A percentile compares a stretch with the other conserved stretches of the same genome.
Evolutionary conservation across 129 eudicot genomes (phyloP).

Genomic region (Artemisia argyi): DNA sequence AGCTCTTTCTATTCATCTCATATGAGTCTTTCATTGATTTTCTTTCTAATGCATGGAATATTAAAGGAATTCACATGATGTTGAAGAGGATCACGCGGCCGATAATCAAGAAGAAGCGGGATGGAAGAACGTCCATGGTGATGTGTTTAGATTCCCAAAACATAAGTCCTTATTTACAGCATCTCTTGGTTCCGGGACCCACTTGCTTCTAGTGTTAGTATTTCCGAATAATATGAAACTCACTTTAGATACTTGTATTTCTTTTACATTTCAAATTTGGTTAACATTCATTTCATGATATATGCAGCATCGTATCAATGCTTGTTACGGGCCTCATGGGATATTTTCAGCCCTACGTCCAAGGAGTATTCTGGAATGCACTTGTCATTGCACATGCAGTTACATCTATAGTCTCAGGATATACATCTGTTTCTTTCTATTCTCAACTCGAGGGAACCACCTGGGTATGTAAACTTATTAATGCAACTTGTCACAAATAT

Average conservation of each 20-base stretch:
- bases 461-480: not conserved
- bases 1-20: conserved; percentile 1
- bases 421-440: not conserved
- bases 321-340: conserved; percentile 1
- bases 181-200: conserved; percentile 71
- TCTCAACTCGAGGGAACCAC: not conserved
- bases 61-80: conserved; percentile 58
- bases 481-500: too few relatives aligned
- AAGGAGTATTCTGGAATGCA: not conserved
- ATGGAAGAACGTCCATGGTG: conserved; percentile 86
- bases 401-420: not conserved
- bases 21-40: not conserved
- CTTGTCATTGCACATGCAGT: not conserved
- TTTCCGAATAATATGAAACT: not conserved
- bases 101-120: conserved; percentile 68
- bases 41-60: not conserved
- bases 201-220: conserved; percentile 61
- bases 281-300: too few relatives aligned
- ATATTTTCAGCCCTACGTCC: not conserved
- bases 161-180: conserved; percentile 70
- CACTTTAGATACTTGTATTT: not conserved
- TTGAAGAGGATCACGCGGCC: conserved; percentile 41
- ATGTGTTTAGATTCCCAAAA: conserved; percentile 71
- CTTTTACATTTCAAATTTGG: not conserved
- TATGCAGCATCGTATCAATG: too few relatives aligned